A percentile compares a stretch with the other conserved stretches of the same genome.
Conservation (phyloP, 2,329 filamentous ascomycete genomes). For the Penicillium paneum region DNA sequence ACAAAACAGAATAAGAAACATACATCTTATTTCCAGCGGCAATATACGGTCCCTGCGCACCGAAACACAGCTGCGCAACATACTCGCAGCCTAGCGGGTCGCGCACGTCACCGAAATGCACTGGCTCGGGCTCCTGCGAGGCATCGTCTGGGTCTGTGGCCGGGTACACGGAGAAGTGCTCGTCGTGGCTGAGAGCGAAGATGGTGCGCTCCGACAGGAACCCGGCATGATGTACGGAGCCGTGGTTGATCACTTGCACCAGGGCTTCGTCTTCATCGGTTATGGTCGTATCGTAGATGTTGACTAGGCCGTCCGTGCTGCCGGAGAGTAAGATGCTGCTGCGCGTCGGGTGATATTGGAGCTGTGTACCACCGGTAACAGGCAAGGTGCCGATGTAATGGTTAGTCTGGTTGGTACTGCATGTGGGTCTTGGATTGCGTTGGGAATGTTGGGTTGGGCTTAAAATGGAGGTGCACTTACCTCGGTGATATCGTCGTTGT, state of each 20-base stretch:
- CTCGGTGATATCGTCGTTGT: slow-evolving; percentile 60
- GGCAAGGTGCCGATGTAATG: slow-evolving; percentile 1
- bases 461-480: slow-evolving; percentile 34
- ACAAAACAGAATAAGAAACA: slow-evolving; percentile 11
- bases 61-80: slow-evolving; percentile 53
- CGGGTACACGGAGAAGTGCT: slow-evolving; percentile 58
- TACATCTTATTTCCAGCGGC: slow-evolving; percentile 52
- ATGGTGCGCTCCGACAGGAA: slow-evolving; percentile 54
- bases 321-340: slow-evolving; percentile 56
- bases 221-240: slow-evolving; percentile 60
- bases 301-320: slow-evolving; percentile 62
- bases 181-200: slow-evolving; percentile 61
- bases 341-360: slow-evolving; percentile 53
- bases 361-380: slow-evolving; percentile 25
- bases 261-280: slow-evolving; percentile 61
- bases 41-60: slow-evolving; percentile 43
- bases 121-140: slow-evolving; percentile 43
- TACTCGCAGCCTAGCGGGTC: slow-evolving; percentile 57
- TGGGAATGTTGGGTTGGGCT: background rate
- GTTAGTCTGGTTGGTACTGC: slow-evolving; percentile 11
- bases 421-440: background rate
- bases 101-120: slow-evolving; percentile 56
- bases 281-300: slow-evolving; percentile 58
- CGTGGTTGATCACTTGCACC: slow-evolving; percentile 61
- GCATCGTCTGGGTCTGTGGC: slow-evolving; percentile 51